Evolutionary conservation across 2,329 filamentous ascomycete species (phyloP), one percentile per base, ranked within the genome.

Genomic region (Elsinoe australis): DNA sequence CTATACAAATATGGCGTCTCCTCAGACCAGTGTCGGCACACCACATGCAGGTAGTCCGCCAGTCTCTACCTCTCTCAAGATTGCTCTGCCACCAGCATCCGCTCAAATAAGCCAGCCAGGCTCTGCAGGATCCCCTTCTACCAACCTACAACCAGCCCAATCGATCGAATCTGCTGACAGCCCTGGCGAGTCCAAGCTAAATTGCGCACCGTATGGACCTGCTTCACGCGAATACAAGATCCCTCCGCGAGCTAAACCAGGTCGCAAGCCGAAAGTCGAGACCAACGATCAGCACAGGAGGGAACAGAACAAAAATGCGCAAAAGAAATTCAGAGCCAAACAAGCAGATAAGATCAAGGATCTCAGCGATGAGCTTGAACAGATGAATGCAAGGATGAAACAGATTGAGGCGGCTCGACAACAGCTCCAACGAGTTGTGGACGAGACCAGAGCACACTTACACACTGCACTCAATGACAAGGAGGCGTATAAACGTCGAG

Each of bases 251-350:
- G 70, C 70, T 5, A 70, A 68, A 72, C 90, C 92, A 17, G 90
- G 90, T 41, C 81, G 90, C 57, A 96, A 96, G 73, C 89, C 90
- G 2, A 58, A 64, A 38, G 48, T 54, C 21, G 87, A 87, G 38
- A 94, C 87, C 28, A 89, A 95, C 62, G 94, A 89, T 46, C 88
- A 89, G 10, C 85, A 86, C 1, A 94, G 92, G 55, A 94, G 95
- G 71, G 85, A 87, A 1, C 92, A 96, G 69, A 96, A 96, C 65
- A 79, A 92, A 52, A 85, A 87, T 38, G 90, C 90, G 2, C 90
- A 96, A 69, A 75, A 90, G 51, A 87, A 85, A 1, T 96, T 96
- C 66, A 78, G 90, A 26, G 88, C 95, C 67, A 76, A 90, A 50
- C 79, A 90, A 54, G 87, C 87, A 2, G 86, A 87, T 18, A 84